Evolutionary conservation across 805 yeast genomes (phyloP).

Genomic region (Yamadazyma ubonensis): DNA sequence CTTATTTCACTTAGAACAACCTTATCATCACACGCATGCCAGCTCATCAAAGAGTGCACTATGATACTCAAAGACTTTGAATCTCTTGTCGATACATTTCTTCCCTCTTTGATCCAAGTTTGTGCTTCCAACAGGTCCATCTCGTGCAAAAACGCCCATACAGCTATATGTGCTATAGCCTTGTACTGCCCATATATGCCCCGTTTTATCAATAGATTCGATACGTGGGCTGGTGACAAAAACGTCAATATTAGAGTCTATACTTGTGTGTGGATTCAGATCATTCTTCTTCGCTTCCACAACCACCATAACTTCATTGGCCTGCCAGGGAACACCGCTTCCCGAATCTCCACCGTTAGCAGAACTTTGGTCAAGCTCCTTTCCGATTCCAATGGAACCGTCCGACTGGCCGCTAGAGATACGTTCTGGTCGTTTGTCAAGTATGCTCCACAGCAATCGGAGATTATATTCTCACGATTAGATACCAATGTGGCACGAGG

Average conservation of each 20-base stretch:
- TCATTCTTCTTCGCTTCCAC: slow-evolving; percentile 54
- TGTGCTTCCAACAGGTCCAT: slow-evolving; percentile 63
- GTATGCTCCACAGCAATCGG: slow-evolving; percentile 54
- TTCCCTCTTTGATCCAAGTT: slow-evolving; percentile 50
- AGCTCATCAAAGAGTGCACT: slow-evolving; percentile 67
- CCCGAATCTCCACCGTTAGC: slow-evolving; percentile 16
- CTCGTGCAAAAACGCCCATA: slow-evolving; percentile 57
- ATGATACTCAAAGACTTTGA: slow-evolving; percentile 44
- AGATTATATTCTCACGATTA: slow-evolving; percentile 34
- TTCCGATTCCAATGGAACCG: slow-evolving; percentile 76
- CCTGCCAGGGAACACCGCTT: slow-evolving; percentile 4
- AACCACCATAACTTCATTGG: slow-evolving; percentile 19
- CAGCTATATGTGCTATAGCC: slow-evolving; percentile 54
- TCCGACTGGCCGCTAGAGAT: slow-evolving; percentile 70
- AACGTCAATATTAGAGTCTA: slow-evolving; percentile 68
- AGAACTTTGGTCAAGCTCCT: slow-evolving; percentile 59
- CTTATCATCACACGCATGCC: slow-evolving; percentile 71
- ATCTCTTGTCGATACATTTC: slow-evolving; percentile 48
- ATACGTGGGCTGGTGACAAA: slow-evolving; percentile 60
- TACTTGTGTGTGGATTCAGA: slow-evolving; percentile 68
- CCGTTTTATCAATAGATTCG: slow-evolving; percentile 51
- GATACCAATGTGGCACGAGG: slow-evolving; percentile 55
- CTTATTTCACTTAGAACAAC: slow-evolving; percentile 80
- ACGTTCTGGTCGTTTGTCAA: slow-evolving; percentile 70
- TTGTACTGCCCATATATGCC: slow-evolving; percentile 53